These are phyloP conservation scores for Gracilaria domingensis DNA, from an alignment of 23 red algal species.

Conservation along the genomic window DNA sequence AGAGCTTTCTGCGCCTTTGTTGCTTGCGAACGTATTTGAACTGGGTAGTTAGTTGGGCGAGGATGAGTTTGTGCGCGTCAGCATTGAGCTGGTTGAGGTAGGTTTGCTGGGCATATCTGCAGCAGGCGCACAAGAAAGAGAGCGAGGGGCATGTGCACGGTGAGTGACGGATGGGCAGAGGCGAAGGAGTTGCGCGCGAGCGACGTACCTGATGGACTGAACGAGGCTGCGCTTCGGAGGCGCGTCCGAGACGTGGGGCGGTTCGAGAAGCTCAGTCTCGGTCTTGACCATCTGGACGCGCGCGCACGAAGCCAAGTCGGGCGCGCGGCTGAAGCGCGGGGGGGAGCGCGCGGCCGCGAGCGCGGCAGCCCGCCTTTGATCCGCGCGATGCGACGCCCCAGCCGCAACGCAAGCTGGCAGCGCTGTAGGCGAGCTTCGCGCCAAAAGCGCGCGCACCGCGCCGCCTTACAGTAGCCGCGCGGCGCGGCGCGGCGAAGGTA, in stretches of 20 bases:
- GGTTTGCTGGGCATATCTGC: not conserved
- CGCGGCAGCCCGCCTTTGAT: no score
- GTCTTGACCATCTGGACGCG: not conserved
- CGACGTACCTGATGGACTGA: slow-evolving; percentile 7
- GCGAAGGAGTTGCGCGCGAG: not conserved
- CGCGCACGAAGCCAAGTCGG: not conserved
- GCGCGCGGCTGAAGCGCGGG: no score
- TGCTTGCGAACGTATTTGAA: not conserved
- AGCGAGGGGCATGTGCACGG: not conserved
- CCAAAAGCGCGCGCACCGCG: no score
- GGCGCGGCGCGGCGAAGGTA: not conserved
- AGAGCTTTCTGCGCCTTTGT: not conserved
- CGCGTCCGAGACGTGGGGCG: not conserved
- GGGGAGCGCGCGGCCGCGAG: no score
- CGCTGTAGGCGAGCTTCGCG: not conserved
- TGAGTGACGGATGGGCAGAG: not conserved
- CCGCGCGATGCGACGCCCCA: no score
- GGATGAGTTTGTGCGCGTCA: not conserved
- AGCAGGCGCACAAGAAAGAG: not conserved
- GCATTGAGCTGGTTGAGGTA: not conserved
- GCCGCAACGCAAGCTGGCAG: no score
- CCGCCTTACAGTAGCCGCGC: no score
- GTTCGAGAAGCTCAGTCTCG: not conserved
- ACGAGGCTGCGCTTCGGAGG: not conserved
- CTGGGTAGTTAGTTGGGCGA: not conserved